These are phyloP conservation scores for Torulaspora delbrueckii DNA, from an alignment of 805 yeast genomes.

Conservation along the genomic window DNA sequence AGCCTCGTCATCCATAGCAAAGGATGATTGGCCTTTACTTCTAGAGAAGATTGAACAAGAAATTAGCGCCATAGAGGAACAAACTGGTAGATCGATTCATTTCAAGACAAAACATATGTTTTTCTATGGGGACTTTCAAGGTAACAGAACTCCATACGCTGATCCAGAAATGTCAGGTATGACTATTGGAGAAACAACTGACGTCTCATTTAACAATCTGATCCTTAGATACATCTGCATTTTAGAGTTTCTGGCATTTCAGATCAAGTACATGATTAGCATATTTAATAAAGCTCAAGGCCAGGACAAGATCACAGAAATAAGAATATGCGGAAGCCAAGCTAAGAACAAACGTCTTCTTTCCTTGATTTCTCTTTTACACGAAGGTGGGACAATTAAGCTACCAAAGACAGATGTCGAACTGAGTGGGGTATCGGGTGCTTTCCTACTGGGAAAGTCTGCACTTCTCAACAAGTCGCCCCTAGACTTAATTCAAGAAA, in stretches of 20 bases:
- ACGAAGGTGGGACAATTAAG: slow-evolving; percentile 8
- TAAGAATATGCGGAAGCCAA: slow-evolving; percentile 52
- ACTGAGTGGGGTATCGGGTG: slow-evolving; percentile 25
- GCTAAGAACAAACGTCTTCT: slow-evolving; percentile 44
- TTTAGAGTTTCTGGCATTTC: slow-evolving; percentile 50
- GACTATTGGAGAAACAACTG: slow-evolving; percentile 45
- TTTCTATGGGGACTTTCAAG: slow-evolving; percentile 52
- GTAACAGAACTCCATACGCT: slow-evolving; percentile 54
- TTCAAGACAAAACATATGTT: slow-evolving; percentile 37
- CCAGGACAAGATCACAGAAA: slow-evolving; percentile 25
- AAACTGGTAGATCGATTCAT: slow-evolving; percentile 20
- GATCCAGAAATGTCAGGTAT: slow-evolving; percentile 47
- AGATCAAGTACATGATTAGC: slow-evolving; percentile 41
- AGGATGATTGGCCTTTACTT: slow-evolving; percentile 12
- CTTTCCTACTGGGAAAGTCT: slow-evolving; percentile 22
- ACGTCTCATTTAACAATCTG: slow-evolving; percentile 34
- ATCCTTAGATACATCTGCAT: slow-evolving; percentile 42
- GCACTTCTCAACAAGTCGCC: slow-evolving; percentile 2
- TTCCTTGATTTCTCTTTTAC: slow-evolving; percentile 29
- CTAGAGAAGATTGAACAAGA: slow-evolving; percentile 25
- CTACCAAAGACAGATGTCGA: slow-evolving; percentile 13
- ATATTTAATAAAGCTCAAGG: slow-evolving; percentile 18
- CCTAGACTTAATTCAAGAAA: slow-evolving; percentile 5
- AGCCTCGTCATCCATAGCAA: slow-evolving; percentile 18
- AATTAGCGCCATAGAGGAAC: slow-evolving; percentile 16